Conservation (phyloP, 306 rosid genomes). For the Fragaria iinumae region DNA sequence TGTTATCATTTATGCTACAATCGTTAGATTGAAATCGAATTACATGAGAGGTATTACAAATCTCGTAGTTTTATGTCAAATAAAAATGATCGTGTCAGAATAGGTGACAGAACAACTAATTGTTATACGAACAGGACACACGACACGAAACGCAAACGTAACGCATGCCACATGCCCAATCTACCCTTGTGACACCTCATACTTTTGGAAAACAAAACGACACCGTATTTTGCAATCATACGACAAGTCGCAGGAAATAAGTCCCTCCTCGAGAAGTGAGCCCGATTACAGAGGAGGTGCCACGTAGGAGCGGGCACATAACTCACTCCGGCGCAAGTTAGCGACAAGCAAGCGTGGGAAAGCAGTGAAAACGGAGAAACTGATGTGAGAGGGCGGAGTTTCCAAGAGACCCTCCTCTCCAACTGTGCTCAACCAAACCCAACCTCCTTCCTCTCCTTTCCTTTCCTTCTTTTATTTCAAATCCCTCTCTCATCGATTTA, state of each 20-base stretch:
- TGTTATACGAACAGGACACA: no score
- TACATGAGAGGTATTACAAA: no score
- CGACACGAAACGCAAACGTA: no score
- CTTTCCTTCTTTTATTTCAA: not conserved
- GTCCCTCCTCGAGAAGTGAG: not conserved
- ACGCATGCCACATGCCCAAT: no score
- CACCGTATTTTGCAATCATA: not conserved
- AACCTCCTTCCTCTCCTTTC: not conserved
- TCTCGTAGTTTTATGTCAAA: no score
- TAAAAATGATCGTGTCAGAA: no score
- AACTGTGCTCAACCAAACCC: conserved; percentile 30
- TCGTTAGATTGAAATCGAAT: no score
- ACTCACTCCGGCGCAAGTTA: conserved; percentile 45
- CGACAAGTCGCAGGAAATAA: conserved; percentile 1
- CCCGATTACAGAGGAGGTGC: not conserved
- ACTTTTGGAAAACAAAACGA: not conserved
- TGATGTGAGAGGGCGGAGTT: conserved; percentile 56
- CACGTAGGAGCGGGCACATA: conserved; percentile 16
- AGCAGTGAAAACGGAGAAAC: conserved; percentile 48
- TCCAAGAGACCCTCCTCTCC: conserved; percentile 34
- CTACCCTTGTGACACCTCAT: no score
- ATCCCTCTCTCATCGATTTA: conserved; percentile 24
- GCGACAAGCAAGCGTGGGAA: conserved; percentile 9
- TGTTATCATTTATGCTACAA: no score
- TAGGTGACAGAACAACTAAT: no score